Evolutionary conservation across 2,329 filamentous ascomycete genomes (phyloP).

Genomic region (Incumbomyces delicatus): DNA sequence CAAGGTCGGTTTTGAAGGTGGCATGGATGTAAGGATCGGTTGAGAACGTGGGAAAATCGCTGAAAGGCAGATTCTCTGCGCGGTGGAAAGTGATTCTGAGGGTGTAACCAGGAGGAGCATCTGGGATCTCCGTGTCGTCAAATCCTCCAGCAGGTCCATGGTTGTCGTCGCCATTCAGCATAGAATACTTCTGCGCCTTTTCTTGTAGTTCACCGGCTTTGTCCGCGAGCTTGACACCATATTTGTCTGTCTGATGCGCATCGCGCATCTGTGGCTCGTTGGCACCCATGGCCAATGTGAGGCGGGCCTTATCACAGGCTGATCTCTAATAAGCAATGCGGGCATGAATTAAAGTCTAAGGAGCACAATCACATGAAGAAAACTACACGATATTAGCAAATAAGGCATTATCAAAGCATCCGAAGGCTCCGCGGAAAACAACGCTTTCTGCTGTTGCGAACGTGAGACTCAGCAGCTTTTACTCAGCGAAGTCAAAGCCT

Average conservation of each 20-base stretch:
- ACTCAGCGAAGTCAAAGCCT: too few species aligned
- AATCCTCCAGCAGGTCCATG: constrained; percentile 61
- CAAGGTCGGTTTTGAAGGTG: constrained; percentile 61
- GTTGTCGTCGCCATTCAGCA: constrained; percentile 27
- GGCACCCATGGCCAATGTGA: constrained; percentile 9
- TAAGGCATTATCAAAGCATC: too few species aligned
- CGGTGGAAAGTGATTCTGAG: constrained; percentile 75
- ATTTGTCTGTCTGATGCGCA: constrained; percentile 23
- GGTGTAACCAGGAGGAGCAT: constrained; percentile 68
- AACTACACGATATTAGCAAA: too few species aligned
- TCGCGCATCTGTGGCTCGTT: constrained; percentile 15
- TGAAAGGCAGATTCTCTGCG: constrained; percentile 70
- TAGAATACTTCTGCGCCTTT: constrained; percentile 26
- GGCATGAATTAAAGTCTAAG: too few species aligned
- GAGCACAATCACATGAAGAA: too few species aligned
- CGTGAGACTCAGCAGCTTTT: too few species aligned
- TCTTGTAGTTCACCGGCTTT: constrained; percentile 31
- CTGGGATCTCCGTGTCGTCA: constrained; percentile 67
- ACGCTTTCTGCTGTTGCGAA: too few species aligned
- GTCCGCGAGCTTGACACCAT: constrained; percentile 30
- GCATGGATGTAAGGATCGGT: constrained; percentile 77
- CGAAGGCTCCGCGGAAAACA: too few species aligned
- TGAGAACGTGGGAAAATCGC: constrained; percentile 65
- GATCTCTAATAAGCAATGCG: too few species aligned
- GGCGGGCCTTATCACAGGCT: background rate